Conservation (phyloP, 2,329 filamentous ascomycete genomes). For the Daldinia sp. region DNA sequence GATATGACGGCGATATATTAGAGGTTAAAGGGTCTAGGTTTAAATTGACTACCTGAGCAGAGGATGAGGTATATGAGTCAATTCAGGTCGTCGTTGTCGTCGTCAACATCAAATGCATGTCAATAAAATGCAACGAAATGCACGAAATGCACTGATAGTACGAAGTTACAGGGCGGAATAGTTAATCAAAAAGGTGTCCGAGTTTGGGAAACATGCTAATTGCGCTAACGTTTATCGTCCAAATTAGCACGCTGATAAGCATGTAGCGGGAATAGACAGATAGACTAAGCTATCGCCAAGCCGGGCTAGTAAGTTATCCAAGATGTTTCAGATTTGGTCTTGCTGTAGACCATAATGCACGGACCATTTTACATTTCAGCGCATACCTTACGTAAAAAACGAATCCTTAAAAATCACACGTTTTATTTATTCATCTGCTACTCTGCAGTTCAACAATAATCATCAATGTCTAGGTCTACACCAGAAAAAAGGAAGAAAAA, state of each 20-base stretch:
- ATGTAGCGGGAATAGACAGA: conserved; percentile 16
- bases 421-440: too few relatives aligned
- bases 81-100: conserved; percentile 12
- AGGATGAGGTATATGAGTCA: conserved; percentile 11
- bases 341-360: background rate
- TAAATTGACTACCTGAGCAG: conserved; percentile 13
- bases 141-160: conserved; percentile 1
- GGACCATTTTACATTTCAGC: background rate
- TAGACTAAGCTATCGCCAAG: conserved; percentile 21
- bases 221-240: conserved; percentile 30
- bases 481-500: too few relatives aligned
- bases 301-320: conserved; percentile 14
- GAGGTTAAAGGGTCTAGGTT: background rate
- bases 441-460: too few relatives aligned
- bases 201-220: conserved; percentile 36
- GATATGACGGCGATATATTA: background rate
- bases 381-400: background rate
- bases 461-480: too few relatives aligned
- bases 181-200: conserved; percentile 43
- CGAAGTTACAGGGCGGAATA: conserved; percentile 26
- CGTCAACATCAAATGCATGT: conserved; percentile 14
- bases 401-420: background rate
- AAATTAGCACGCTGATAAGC: conserved; percentile 38
- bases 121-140: conserved; percentile 4
- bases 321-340: conserved; percentile 23